phyloP scores from a whole-genome alignment of 768 basidiomycete species.

The Krasilnikovozyma curviuscula region DNA sequence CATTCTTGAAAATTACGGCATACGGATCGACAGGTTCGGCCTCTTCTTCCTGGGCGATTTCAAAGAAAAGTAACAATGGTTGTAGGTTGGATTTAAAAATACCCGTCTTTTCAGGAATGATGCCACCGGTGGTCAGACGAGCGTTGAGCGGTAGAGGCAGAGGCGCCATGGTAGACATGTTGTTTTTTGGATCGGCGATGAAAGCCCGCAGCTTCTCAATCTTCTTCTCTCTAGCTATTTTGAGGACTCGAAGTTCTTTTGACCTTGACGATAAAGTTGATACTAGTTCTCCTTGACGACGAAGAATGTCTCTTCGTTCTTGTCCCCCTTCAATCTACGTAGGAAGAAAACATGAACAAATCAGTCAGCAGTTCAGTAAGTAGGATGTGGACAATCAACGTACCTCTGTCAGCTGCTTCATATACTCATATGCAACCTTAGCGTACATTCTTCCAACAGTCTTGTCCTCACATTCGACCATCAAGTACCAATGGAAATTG shows the following conservation, averaged over 20 bases:
- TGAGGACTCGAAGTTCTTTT: constrained; percentile 66
- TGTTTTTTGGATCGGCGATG: constrained; percentile 68
- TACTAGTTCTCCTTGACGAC: constrained; percentile 76
- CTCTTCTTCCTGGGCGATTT: background rate
- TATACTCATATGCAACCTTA: constrained; percentile 71
- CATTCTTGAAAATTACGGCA: constrained; percentile 95
- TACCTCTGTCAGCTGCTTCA: constrained; percentile 73
- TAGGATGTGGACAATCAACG: background rate
- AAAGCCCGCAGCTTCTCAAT: constrained; percentile 82
- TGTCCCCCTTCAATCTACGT: constrained; percentile 36
- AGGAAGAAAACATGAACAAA: too few species aligned
- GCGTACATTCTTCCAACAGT: constrained; percentile 84
- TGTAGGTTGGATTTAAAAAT: constrained; percentile 96
- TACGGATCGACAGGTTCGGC: constrained; percentile 34
- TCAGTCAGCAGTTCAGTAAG: background rate
- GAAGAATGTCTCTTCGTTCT: constrained; percentile 67
- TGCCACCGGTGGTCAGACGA: constrained; percentile 60
- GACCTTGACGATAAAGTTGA: constrained; percentile 70
- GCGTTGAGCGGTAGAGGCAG: constrained; percentile 84
- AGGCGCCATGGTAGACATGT: constrained; percentile 46
- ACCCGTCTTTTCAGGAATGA: constrained; percentile 75
- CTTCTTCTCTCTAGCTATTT: constrained; percentile 89
- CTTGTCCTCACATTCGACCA: constrained; percentile 76
- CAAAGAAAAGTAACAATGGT: constrained; percentile 55
- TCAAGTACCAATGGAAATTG: constrained; percentile 88